These are phyloP conservation scores for Epichloe aotearoae DNA, from an alignment of 2,329 filamentous ascomycete genomes.

Conservation along the genomic window DNA sequence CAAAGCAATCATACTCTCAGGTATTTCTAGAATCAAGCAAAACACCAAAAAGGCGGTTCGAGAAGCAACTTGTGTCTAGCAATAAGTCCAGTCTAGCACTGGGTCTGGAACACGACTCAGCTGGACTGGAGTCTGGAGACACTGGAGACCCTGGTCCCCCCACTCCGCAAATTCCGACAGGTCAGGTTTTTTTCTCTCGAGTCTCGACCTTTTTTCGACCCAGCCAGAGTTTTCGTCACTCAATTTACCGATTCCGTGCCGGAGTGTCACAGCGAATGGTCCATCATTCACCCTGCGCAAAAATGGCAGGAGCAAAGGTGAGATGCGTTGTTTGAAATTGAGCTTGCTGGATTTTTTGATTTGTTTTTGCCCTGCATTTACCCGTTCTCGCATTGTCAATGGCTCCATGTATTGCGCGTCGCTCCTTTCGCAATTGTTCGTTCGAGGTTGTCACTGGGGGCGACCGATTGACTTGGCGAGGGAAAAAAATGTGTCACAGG, in stretches of 20 bases:
- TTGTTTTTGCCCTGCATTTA: neutral
- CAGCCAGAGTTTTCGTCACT: neutral
- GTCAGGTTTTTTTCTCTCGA: conserved; percentile 2
- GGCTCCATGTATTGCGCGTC: neutral
- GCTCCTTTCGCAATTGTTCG: neutral
- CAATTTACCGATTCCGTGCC: conserved; percentile 1
- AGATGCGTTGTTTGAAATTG: neutral
- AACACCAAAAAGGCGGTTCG: neutral
- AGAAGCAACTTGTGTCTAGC: neutral
- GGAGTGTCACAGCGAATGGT: neutral
- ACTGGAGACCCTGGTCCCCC: neutral
- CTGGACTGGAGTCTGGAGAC: too few relatives aligned
- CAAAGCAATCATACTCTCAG: too few relatives aligned
- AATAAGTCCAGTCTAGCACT: too few relatives aligned
- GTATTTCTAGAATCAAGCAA: neutral
- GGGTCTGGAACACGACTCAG: too few relatives aligned
- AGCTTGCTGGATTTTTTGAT: neutral
- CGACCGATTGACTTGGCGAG: neutral
- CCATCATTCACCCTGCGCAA: neutral
- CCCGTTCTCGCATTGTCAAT: neutral
- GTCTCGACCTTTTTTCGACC: neutral
- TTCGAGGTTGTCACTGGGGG: conserved; percentile 2
- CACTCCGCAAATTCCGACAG: neutral
- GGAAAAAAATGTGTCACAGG: too few relatives aligned
- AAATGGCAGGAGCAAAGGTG: conserved; percentile 13